Conservation (phyloP, 139 green algal species). For the Coelastrella sp. region DNA sequence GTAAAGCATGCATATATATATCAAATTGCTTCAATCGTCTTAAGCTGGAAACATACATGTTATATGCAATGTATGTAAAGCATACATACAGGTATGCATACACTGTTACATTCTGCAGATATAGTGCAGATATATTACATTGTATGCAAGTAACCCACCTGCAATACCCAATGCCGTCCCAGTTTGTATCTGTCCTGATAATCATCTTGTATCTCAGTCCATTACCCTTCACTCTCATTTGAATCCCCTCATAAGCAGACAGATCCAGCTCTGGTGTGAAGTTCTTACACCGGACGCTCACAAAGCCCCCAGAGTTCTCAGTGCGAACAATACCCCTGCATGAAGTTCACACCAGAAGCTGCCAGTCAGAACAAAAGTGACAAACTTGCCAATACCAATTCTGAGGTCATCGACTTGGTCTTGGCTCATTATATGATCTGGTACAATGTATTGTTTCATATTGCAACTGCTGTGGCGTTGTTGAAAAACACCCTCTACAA, state of each 20-base stretch:
- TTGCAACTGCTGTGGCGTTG: too few relatives aligned
- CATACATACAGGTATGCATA: not conserved
- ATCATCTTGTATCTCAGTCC: constrained; percentile 91
- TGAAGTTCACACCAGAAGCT: not conserved
- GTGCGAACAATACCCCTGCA: constrained; percentile 79
- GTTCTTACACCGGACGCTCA: constrained; percentile 86
- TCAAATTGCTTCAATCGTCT: not conserved
- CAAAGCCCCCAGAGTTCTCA: constrained; percentile 94
- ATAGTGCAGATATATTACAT: too few relatives aligned
- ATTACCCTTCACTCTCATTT: constrained; percentile 71
- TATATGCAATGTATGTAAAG: not conserved
- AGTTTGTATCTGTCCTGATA: constrained; percentile 79
- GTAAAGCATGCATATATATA: not conserved
- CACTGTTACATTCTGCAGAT: too few relatives aligned
- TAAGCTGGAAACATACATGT: not conserved
- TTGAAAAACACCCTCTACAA: too few relatives aligned
- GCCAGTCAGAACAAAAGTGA: not conserved
- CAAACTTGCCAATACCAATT: too few relatives aligned
- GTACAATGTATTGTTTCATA: too few relatives aligned
- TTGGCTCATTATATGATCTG: too few relatives aligned
- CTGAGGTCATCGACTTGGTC: too few relatives aligned
- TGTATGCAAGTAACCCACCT: not conserved
- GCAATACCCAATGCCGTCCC: constrained; percentile 90
- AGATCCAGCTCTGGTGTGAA: constrained; percentile 85
- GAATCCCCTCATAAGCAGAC: constrained; percentile 74